Evolutionary conservation across 768 basidiomycete species (phyloP), one percentile per base, ranked within the genome.

Genomic region (Kwoniella sp.): DNA sequence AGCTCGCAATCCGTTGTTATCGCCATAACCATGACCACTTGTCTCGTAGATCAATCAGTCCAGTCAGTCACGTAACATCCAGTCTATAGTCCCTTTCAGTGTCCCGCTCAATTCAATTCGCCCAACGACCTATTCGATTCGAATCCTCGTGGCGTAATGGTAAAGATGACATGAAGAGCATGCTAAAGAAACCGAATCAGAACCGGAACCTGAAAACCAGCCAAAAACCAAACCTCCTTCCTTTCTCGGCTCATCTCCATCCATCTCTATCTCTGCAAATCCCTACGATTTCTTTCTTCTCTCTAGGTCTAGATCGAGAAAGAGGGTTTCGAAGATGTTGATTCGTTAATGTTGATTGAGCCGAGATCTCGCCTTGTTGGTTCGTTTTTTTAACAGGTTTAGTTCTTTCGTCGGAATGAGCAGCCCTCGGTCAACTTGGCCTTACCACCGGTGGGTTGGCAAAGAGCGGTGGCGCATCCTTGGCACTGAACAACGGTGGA

Each of bases 361-460:
- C 26, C 50, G 46, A 47, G 46, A 47, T n/a, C 51, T 33, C 25
- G n/a, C 53, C 30, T 55, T 53, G 47, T 55, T 61, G 47, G 27
- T 33, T 51, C 36, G 58, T 55, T 63, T 36, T 56, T 51, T n/a
- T 5, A 33, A 6, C 48, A 58, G 49, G 17, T 66, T 73, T 79
- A 83, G 76, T 80, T 79, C 87, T 97, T 98, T 85, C 89, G 87
- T 83, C 95, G 91, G 90, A 93, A 97, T 67, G 94, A 97, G 83
- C 89, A 94, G 69, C 95, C 96, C 84, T 99, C 96, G 60, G 95
- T 97, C 83, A 99, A 83, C 79, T 93, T 88, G 71, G 94, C 94
- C 85, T 89, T 95, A 83, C 96, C 96, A 84, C 96, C 94, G 33
- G 92, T 95, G 58, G 95, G 95, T 81, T 97, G 95, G 87, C 94